Evolutionary conservation across 164 flowering plant genomes (phyloP), one percentile per base, ranked within the genome.

Genomic region (Tinospora cordifolia): DNA sequence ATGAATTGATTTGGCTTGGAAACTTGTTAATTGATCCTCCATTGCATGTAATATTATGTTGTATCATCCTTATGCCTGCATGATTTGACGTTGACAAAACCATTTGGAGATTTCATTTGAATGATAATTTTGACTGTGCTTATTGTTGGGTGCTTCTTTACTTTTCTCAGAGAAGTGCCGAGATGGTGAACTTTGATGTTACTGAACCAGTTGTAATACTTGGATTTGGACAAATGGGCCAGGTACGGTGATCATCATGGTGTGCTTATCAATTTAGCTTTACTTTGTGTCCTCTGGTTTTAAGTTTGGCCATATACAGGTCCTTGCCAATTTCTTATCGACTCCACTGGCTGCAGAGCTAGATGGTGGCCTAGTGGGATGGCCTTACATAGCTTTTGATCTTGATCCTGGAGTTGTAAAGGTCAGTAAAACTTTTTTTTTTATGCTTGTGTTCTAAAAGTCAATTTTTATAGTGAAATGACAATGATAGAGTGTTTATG

Each of bases 191-290:
- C 75, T 94, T 80, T 69, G 87, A 87, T 76, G 93, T 82, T n/a
- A 84, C 79, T 71, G 98, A 94, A 38, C 97, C 99, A 41, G 87
- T 94, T 63, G 97, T 94, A 54, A 89, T 94, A 39, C 82, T 94
- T 77, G 99, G 99, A 63, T 94, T 94, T 82, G 92, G 92, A 27
- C 93, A 89, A 78, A 92, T 89, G 93, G 94, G 93, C 72, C 99
- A 92, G 99, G 99, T 94, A 83, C n/a, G 27, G 10, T 12, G 58
- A 24, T 59, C 47, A 9, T 63, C 17, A 17, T 60, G 25, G 24
- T 30, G 64, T 64, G 59, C 27, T 9, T 73, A 27, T 26, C 9
- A 69, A 47, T 69, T 74, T 62, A 24, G 24, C 40, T 17, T n/a
- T 62, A 46, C 15, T 62, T 19, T 63, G 30, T 64, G 58, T 66